Evolutionary conservation across 352 stramenopile species (phyloP).

Genomic region (Phytophthora lateralis): DNA sequence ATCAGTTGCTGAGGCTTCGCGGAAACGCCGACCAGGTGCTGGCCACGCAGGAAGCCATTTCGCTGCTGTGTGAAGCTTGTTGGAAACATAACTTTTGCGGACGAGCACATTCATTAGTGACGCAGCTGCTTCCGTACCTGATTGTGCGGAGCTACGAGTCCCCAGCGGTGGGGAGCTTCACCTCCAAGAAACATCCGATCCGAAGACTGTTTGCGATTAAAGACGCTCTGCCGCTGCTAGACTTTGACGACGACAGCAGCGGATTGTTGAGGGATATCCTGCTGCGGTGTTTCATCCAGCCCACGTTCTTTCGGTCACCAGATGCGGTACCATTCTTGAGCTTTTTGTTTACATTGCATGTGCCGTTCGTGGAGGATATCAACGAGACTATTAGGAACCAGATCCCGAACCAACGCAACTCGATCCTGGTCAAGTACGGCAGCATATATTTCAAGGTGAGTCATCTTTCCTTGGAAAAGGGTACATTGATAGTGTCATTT

Average conservation of each 20-base stretch:
- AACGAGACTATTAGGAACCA: slow-evolving; percentile 90
- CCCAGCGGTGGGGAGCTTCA: slow-evolving; percentile 50
- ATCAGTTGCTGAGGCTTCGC: slow-evolving; percentile 59
- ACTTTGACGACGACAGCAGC: slow-evolving; percentile 87
- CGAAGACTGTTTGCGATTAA: slow-evolving; percentile 78
- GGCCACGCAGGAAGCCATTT: slow-evolving; percentile 70
- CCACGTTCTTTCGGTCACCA: slow-evolving; percentile 81
- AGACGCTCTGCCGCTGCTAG: slow-evolving; percentile 75
- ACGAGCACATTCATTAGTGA: slow-evolving; percentile 72
- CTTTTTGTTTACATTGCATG: slow-evolving; percentile 87
- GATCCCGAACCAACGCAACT: slow-evolving; percentile 82
- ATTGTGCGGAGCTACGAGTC: slow-evolving; percentile 84
- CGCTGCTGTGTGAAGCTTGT: slow-evolving; percentile 72
- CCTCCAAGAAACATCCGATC: slow-evolving; percentile 74
- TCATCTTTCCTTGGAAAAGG: not conserved
- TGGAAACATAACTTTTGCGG: slow-evolving; percentile 72
- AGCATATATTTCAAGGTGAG: slow-evolving; percentile 83
- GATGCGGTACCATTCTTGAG: slow-evolving; percentile 85
- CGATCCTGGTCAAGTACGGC: slow-evolving; percentile 82
- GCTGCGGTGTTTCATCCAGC: slow-evolving; percentile 88
- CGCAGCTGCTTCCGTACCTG: slow-evolving; percentile 83
- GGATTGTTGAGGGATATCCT: slow-evolving; percentile 80
- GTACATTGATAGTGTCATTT: not conserved
- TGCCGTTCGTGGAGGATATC: slow-evolving; percentile 85
- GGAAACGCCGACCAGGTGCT: slow-evolving; percentile 49